Conservation (phyloP, 1,284 basidiomycete genomes). For the Apiotrichum gamsii region DNA sequence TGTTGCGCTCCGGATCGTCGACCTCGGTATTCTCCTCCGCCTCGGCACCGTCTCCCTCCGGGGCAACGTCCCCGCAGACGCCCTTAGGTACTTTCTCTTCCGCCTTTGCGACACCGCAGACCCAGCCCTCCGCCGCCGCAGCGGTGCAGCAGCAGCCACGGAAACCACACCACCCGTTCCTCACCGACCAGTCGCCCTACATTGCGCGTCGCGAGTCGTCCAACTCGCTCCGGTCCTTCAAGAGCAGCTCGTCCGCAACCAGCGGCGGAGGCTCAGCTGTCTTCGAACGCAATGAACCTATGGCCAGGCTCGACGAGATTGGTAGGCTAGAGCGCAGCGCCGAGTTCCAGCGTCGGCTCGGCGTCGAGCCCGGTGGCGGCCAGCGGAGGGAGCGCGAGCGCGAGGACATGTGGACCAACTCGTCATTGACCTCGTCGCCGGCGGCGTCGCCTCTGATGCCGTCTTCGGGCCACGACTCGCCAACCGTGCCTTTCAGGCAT, state of each 20-base stretch:
- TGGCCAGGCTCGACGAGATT: neutral
- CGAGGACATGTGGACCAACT: too few species aligned
- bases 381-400: neutral
- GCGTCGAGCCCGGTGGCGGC: neutral
- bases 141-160: too few species aligned
- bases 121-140: too few species aligned
- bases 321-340: neutral
- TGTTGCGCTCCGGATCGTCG: too few species aligned
- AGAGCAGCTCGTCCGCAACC: neutral
- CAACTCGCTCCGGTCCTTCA: neutral
- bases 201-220: conserved; percentile 7
- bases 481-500: too few species aligned
- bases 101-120: neutral
- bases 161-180: conserved; percentile 17
- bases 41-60: neutral
- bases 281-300: neutral
- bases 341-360: neutral
- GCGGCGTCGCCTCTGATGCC: too few species aligned
- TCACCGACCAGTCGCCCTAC: conserved; percentile 24
- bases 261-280: too few species aligned
- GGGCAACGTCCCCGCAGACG: neutral
- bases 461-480: too few species aligned
- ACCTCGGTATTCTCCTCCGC: too few species aligned
- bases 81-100: too few species aligned
- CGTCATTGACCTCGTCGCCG: neutral